phyloP scores from a whole-genome alignment of 306 rosid species.

The Luffa acutangula region DNA sequence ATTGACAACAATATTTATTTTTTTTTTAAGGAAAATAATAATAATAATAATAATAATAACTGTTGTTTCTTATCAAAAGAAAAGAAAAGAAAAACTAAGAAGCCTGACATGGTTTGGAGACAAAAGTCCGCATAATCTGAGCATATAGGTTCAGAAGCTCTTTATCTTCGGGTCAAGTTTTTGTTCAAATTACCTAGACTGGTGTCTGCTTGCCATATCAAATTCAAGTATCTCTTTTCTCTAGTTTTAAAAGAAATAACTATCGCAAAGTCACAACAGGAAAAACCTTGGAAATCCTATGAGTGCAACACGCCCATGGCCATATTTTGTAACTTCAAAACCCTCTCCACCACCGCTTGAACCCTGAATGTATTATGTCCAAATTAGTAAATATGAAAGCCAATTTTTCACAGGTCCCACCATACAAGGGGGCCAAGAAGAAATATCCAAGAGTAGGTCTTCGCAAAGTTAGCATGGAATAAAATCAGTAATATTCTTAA shows the following conservation, averaged over 20 bases:
- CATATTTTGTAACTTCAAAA: slow-evolving; percentile 95
- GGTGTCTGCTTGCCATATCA: not conserved
- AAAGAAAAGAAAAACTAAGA: not conserved
- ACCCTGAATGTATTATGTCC: slow-evolving; percentile 45
- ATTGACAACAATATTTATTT: not conserved
- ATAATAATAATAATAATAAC: not conserved
- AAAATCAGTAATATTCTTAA: not conserved
- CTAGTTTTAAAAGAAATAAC: slow-evolving; percentile 4
- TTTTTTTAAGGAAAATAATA: not conserved
- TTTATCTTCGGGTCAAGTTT: no score
- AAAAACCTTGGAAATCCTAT: slow-evolving; percentile 96
- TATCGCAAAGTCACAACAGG: not conserved
- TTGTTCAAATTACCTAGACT: not conserved
- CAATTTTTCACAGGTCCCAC: not conserved
- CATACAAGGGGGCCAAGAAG: not conserved
- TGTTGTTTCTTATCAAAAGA: not conserved
- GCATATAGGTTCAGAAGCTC: not conserved
- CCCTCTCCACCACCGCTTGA: slow-evolving; percentile 99
- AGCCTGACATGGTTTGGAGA: not conserved
- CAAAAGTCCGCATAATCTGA: not conserved
- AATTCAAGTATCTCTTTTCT: not conserved
- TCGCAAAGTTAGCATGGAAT: not conserved
- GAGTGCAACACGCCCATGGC: slow-evolving; percentile 97
- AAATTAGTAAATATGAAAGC: slow-evolving; percentile 7
- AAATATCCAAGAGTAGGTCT: not conserved